These are phyloP conservation scores for Citrus sp. DNA, from an alignment of 345 rosid species.

Conservation along the genomic window DNA sequence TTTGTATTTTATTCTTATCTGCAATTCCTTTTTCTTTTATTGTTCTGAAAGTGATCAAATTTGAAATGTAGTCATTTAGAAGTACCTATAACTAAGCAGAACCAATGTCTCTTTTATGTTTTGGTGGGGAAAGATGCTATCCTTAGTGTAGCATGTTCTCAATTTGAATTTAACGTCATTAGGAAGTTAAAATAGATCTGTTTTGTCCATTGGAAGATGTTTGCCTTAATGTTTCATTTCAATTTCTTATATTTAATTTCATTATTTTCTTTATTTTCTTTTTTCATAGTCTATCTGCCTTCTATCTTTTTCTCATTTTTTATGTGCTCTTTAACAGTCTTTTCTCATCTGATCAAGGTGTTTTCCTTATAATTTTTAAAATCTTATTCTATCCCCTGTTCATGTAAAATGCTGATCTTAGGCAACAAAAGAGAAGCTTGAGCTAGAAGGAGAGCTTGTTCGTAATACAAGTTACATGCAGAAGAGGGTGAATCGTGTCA, in stretches of 20 bases:
- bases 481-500: slow-evolving; percentile 43
- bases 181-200: not conserved
- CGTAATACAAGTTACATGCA: slow-evolving; percentile 35
- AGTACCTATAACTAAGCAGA: not conserved
- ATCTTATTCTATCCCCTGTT: slow-evolving; percentile 1
- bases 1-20: not conserved
- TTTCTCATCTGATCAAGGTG: not conserved
- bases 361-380: not conserved
- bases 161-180: not conserved
- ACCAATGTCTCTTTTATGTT: not conserved
- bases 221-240: not conserved
- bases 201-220: not conserved
- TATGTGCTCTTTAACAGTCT: not conserved
- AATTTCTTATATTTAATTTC: not conserved
- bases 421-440: slow-evolving; percentile 69
- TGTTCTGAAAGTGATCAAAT: not conserved
- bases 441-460: slow-evolving; percentile 49
- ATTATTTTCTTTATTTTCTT: not conserved
- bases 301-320: not conserved
- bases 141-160: not conserved
- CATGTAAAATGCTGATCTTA: slow-evolving; percentile 25
- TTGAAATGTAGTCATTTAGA: not conserved
- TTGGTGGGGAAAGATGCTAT: not conserved
- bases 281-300: not conserved
- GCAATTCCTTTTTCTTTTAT: not conserved